Evolutionary conservation across 495 filamentous ascomycete genomes (phyloP), one percentile per base, ranked within the genome.

Genomic region (Neurospora tetrasperma): DNA sequence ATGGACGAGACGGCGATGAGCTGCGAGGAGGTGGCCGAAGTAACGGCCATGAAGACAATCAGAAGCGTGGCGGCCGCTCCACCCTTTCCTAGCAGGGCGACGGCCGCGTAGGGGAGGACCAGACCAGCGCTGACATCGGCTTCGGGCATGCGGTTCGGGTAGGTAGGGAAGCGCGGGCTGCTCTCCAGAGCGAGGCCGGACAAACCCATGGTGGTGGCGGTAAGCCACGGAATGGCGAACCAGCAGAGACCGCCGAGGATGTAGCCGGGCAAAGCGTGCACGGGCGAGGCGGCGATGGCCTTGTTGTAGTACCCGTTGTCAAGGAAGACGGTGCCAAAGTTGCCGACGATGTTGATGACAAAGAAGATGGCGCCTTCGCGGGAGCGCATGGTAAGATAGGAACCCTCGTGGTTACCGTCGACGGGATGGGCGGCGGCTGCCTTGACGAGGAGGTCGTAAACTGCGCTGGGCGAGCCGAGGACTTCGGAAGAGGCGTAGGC

Each of bases 171-270:
- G 12, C 83, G 83, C 0, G 92, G 90, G 62, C 91, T 89, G 62
- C 85, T 86, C 77, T 98, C 93, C 8, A 97, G 85, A 4, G 94
- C 92, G 31, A 97, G 87, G 10, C 90, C 93, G 14, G 93, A 89
- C n/a, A 98, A 88, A 41, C 95, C 95, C 93, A 97, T 94, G 18
- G 94, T 97, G 11, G 92, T 97, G 4, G 94, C 94, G 42, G 88
- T 90, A 27, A 98, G 87, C 94, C 94, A 98, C 23, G 95, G 95
- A 72, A 98, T 97, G 9, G 95, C 95, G 73, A 98, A 98, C 94
- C 94, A 98, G 76, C 87, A 90, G 3, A 98, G 86, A 48, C 95
- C 95, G 35, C 95, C 95, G 69, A 97, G 85, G 59, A 97, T 91
- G 76, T 98, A 98, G 41, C 95, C 95, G 7, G 95, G 95, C 69